phyloP scores from a whole-genome alignment of 2,329 filamentous ascomycete genomes.

The Fusarium piperis region DNA sequence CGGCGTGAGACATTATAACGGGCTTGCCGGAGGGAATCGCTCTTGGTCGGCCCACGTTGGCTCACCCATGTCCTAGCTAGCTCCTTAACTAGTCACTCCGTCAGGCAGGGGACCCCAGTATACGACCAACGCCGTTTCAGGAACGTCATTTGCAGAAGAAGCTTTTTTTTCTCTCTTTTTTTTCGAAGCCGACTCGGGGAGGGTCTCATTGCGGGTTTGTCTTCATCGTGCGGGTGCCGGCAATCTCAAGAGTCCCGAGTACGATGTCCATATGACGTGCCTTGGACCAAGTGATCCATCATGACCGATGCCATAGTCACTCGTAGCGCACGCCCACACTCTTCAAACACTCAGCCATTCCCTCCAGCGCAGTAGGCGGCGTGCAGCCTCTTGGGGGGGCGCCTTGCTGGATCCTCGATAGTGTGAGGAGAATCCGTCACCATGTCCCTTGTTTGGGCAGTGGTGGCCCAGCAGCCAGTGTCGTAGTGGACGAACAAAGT shows the following conservation, averaged over 20 bases:
- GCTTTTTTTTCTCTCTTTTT: constrained; percentile 11
- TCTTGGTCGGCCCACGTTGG: constrained; percentile 38
- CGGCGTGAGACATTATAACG: constrained; percentile 43
- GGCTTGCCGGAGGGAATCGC: constrained; percentile 43
- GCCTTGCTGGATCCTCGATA: constrained; percentile 29
- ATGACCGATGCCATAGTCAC: neutral
- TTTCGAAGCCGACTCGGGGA: constrained; percentile 1
- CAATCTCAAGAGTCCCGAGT: neutral
- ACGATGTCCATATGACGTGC: constrained; percentile 18
- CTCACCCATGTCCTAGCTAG: constrained; percentile 37
- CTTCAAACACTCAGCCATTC: neutral
- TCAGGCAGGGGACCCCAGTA: constrained; percentile 32
- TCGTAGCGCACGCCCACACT: neutral
- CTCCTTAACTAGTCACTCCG: constrained; percentile 27
- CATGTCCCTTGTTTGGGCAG: constrained; percentile 9
- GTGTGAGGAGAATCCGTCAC: neutral
- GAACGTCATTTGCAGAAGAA: constrained; percentile 40
- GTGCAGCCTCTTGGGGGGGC: constrained; percentile 17
- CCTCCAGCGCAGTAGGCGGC: neutral
- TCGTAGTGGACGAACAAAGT: constrained; percentile 5
- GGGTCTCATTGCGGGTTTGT: neutral
- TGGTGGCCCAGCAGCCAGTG: constrained; percentile 2
- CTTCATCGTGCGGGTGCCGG: constrained; percentile 4
- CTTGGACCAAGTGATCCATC: constrained; percentile 14
- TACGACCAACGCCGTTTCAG: constrained; percentile 40